A percentile compares a stretch with the other conserved stretches of the same genome.
Evolutionary conservation across 2,329 filamentous ascomycete genomes (phyloP).

Genomic region (Trichoderma sp.): DNA sequence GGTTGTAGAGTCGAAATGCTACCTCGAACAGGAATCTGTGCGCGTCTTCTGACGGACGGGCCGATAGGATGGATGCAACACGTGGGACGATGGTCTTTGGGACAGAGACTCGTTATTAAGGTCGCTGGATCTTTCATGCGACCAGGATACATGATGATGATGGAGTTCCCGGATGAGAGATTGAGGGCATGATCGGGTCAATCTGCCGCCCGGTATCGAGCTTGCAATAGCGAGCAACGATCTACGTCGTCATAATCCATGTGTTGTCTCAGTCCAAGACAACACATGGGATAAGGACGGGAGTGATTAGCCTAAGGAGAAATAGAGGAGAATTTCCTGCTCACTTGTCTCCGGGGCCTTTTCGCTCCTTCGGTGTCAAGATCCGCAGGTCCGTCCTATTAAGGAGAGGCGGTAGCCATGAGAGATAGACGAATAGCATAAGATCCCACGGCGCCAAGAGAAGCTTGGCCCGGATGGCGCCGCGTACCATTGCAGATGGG

Average conservation of each 20-base stretch:
- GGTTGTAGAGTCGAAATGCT: constrained; percentile 6
- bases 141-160: background rate
- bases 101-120: background rate
- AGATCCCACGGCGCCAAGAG: background rate
- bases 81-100: constrained; percentile 8
- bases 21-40: constrained; percentile 18
- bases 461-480: constrained; percentile 17
- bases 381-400: background rate
- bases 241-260: background rate
- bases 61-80: constrained; percentile 20
- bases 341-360: background rate
- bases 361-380: background rate
- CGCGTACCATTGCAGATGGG: background rate
- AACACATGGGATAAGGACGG: background rate
- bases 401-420: background rate
- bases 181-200: background rate
- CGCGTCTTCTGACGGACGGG: constrained; percentile 20
- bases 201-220: constrained; percentile 11
- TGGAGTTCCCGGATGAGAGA: background rate
- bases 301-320: background rate
- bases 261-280: background rate
- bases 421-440: constrained; percentile 1
- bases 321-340: background rate
- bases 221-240: background rate
- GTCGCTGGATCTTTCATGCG: constrained; percentile 3